phyloP scores from a whole-genome alignment of 2,329 filamentous ascomycete species.

The Scorias spongiosa region DNA sequence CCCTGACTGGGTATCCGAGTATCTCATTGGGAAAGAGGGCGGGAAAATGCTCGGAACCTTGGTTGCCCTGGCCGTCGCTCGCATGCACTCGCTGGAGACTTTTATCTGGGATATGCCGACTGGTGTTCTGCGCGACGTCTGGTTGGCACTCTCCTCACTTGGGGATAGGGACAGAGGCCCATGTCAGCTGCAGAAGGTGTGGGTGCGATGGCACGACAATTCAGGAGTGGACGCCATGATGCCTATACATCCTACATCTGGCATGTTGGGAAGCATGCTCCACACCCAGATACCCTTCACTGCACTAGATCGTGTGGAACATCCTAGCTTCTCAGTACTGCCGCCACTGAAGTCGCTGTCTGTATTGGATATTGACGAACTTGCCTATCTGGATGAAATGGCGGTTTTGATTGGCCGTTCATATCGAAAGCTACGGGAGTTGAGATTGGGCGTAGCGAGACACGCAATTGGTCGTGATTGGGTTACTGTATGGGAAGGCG shows the following conservation, averaged over 20 bases:
- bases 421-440: slow-evolving; percentile 47
- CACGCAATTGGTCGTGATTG: slow-evolving; percentile 40
- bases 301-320: slow-evolving; percentile 46
- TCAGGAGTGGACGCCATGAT: slow-evolving; percentile 29
- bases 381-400: slow-evolving; percentile 74
- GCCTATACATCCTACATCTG: slow-evolving; percentile 18
- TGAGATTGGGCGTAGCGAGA: slow-evolving; percentile 56
- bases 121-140: slow-evolving; percentile 65
- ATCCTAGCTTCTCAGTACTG: slow-evolving; percentile 65
- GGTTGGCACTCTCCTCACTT: slow-evolving; percentile 60
- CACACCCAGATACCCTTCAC: slow-evolving; percentile 15
- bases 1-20: slow-evolving; percentile 62
- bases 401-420: slow-evolving; percentile 61
- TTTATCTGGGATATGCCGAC: slow-evolving; percentile 88
- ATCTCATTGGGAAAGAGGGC: slow-evolving; percentile 66
- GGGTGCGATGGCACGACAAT: slow-evolving; percentile 76
- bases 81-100: slow-evolving; percentile 67
- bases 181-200: slow-evolving; percentile 57
- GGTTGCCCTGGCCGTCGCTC: slow-evolving; percentile 61
- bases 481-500: slow-evolving; percentile 47
- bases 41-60: slow-evolving; percentile 82
- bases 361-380: slow-evolving; percentile 67
- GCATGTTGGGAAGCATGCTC: slow-evolving; percentile 7
- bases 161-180: slow-evolving; percentile 44
- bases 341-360: slow-evolving; percentile 59